A percentile compares a stretch with the other conserved stretches of the same genome.
Conservation (phyloP, 345 rosid genomes). For the Eucalyptus erythrocorys region DNA sequence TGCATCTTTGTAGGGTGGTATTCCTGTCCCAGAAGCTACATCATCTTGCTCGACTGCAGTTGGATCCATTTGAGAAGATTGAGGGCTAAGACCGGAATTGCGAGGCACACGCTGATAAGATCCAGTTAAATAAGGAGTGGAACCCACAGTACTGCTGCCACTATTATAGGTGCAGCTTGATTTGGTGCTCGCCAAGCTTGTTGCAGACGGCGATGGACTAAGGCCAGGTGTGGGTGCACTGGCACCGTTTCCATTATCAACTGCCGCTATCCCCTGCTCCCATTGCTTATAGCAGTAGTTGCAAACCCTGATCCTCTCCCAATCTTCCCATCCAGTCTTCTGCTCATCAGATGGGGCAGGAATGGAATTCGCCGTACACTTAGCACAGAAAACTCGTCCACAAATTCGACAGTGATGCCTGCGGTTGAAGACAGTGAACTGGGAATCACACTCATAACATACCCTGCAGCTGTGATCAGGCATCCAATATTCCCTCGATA, state of each 20-base stretch:
- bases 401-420: slow-evolving; percentile 92
- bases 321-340: slow-evolving; percentile 39
- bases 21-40: slow-evolving; percentile 17
- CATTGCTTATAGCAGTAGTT: slow-evolving; percentile 83
- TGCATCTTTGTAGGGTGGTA: slow-evolving; percentile 15
- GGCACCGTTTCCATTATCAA: slow-evolving; percentile 33
- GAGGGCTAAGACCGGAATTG: slow-evolving; percentile 25
- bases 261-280: slow-evolving; percentile 37
- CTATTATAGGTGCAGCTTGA: slow-evolving; percentile 63
- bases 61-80: slow-evolving; percentile 37
- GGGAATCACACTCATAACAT: slow-evolving; percentile 94
- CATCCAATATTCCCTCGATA: slow-evolving; percentile 96
- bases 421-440: slow-evolving; percentile 77
- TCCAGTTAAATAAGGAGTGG: slow-evolving; percentile 43
- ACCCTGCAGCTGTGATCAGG: slow-evolving; percentile 94
- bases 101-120: slow-evolving; percentile 46
- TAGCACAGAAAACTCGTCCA: slow-evolving; percentile 89
- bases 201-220: slow-evolving; percentile 61
- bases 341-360: slow-evolving; percentile 58
- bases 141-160: slow-evolving; percentile 53
- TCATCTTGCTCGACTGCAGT: slow-evolving; percentile 22
- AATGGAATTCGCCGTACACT: slow-evolving; percentile 65
- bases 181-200: slow-evolving; percentile 59
- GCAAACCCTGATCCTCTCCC: slow-evolving; percentile 76
- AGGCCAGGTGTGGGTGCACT: slow-evolving; percentile 38